Evolutionary conservation across 805 yeast species (phyloP), one percentile per base, ranked within the genome.

Genomic region (Starmerella geochares): DNA sequence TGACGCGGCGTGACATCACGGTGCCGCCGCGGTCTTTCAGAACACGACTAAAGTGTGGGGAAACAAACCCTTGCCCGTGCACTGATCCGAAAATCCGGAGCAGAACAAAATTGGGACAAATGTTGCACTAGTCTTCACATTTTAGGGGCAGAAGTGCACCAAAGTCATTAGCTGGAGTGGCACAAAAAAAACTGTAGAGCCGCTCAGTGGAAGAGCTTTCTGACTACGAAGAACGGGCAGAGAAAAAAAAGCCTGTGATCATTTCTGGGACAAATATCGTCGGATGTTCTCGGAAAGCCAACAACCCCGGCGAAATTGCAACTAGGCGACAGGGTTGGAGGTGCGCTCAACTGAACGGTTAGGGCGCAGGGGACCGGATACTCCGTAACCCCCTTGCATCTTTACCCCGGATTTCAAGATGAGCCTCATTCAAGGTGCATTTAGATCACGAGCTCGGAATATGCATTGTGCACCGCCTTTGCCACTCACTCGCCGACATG

Each of bases 1-100:
- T n/a, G n/a, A n/a, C 35, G 35, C 35, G 16, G 6, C 24, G 40
- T 20, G 40, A 37, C 40, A 37, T 37, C 40, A 37, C 28, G 7
- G 40, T 16, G 27, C 40, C 27, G 40, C 16, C 27, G 40, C 27
- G 9, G 17, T 21, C 27, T 37, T 11, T 33, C 21, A 5, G 20
- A n/a, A 8, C 2, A 27, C 29, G 29, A 27, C 29, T 27, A 10
- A 8, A 37, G 40, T 37, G 40, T 37, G 40, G 40, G 40, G 40
- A 37, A 37, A 7, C 7, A 6, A 21, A 19, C 39, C n/a, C 39
- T 3, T 35, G 17, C 40, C 25, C 40, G 27, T 20, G 27, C 5
- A 10, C 25, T 37, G 37, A 19, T 33, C 40, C 40, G 40, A 37
- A 37, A 37, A 27, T 37, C 40, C 40, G 40, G 40, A 23, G 40